Conservation (phyloP, 179 eudicot species). For the Vitellaria paradoxa region DNA sequence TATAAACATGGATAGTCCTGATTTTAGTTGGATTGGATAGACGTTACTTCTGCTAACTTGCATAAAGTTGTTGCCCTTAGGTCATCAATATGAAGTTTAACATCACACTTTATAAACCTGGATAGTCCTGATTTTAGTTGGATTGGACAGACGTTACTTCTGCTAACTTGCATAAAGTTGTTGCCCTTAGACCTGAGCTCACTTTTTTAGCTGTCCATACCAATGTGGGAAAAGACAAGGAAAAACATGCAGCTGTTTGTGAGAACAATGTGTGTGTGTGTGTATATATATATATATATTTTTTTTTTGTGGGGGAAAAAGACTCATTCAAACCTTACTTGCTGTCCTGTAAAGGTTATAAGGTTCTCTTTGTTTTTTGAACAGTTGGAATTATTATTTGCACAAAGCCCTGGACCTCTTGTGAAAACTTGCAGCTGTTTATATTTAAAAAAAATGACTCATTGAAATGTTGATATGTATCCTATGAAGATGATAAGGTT, state of each 20-base stretch:
- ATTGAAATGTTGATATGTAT: background rate
- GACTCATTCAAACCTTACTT: background rate
- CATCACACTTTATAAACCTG: background rate
- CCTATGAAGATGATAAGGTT: background rate
- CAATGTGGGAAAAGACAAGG: background rate
- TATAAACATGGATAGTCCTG: background rate
- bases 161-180: too few relatives aligned
- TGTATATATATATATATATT: too few relatives aligned
- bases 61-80: too few relatives aligned
- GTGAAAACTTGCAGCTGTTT: background rate
- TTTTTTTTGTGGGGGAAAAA: background rate
- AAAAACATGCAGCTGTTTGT: background rate
- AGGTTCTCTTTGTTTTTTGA: background rate
- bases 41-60: too few relatives aligned
- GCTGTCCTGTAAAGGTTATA: background rate
- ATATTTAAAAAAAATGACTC: background rate
- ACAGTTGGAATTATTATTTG: background rate
- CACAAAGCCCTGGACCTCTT: too few relatives aligned
- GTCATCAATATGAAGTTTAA: background rate
- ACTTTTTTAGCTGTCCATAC: too few relatives aligned
- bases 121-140: background rate
- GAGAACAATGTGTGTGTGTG: background rate
- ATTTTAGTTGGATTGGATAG: background rate
- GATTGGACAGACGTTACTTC: background rate
- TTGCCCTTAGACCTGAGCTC: background rate